Conservation (phyloP, 768 basidiomycete genomes). For the Suillus occidentalis region DNA sequence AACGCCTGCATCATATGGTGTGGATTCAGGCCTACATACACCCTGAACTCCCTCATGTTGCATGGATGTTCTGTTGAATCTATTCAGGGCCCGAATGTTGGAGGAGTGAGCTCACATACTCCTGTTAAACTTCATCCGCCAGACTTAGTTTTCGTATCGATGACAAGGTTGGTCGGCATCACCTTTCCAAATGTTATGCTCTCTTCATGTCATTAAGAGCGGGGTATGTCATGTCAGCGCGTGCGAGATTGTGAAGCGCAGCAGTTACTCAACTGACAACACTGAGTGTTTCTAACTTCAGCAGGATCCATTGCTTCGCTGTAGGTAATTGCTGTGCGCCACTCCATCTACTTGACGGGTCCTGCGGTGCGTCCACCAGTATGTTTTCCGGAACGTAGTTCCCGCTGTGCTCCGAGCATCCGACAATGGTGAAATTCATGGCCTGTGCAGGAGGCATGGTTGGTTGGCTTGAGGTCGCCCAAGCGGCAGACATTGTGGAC, state of each 20-base stretch:
- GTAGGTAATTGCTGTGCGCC: conserved; percentile 57
- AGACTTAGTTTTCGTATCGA: background rate
- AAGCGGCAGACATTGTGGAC: conserved; percentile 1
- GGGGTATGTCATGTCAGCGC: conserved; percentile 17
- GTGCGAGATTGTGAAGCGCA: background rate
- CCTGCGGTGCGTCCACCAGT: conserved; percentile 57
- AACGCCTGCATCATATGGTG: conserved; percentile 72
- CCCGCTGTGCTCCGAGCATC: conserved; percentile 71
- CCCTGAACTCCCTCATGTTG: conserved; percentile 81
- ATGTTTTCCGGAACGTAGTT: conserved; percentile 71
- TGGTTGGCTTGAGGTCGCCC: conserved; percentile 9
- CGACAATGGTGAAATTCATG: conserved; percentile 53
- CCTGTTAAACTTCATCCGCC: conserved; percentile 22
- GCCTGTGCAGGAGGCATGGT: conserved; percentile 18
- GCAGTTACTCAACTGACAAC: conserved; percentile 61
- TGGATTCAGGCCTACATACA: conserved; percentile 62
- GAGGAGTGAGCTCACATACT: conserved; percentile 19
- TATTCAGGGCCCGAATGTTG: background rate
- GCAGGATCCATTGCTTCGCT: conserved; percentile 68
- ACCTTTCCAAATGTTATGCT: conserved; percentile 84
- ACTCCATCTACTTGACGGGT: conserved; percentile 76
- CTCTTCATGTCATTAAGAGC: conserved; percentile 39
- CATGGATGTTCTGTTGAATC: conserved; percentile 71
- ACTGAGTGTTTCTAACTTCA: conserved; percentile 57
- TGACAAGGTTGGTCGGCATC: background rate